These are phyloP conservation scores for Geosiphon pyriformis DNA, from an alignment of 192 early-diverging fungal species.

Conservation along the genomic window DNA sequence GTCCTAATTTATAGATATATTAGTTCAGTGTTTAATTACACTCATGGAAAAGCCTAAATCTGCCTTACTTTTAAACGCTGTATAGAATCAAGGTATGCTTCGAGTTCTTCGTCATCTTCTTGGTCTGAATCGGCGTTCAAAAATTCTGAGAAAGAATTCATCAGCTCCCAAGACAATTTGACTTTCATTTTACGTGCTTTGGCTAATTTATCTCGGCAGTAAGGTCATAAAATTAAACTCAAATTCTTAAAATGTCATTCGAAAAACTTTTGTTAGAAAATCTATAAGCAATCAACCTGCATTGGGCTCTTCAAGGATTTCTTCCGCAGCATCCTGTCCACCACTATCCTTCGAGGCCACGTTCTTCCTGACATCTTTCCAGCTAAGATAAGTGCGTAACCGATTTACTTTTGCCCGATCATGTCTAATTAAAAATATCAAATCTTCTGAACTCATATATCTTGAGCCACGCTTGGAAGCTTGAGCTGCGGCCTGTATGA, in stretches of 20 bases:
- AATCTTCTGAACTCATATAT: conserved; percentile 80
- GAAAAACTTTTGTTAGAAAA: too few species aligned
- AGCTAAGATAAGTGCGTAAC: conserved; percentile 82
- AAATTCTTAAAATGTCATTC: too few species aligned
- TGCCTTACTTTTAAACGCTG: conserved; percentile 59
- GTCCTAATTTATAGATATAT: conserved; percentile 42
- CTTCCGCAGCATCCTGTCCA: conserved; percentile 47
- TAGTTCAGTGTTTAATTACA: conserved; percentile 71
- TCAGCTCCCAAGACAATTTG: conserved; percentile 91
- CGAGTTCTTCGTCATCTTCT: conserved; percentile 85
- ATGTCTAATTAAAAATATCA: conserved; percentile 95
- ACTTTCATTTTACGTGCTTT: conserved; percentile 51
- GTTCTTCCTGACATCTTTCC: conserved; percentile 94
- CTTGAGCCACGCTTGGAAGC: conserved; percentile 75
- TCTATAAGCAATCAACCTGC: too few species aligned
- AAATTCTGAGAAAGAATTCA: conserved; percentile 73
- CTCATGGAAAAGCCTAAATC: background rate
- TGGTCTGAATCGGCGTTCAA: conserved; percentile 74
- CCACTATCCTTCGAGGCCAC: conserved; percentile 81
- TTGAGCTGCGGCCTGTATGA: conserved; percentile 82
- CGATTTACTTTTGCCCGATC: conserved; percentile 92
- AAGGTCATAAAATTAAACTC: background rate
- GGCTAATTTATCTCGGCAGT: conserved; percentile 34
- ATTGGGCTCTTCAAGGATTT: conserved; percentile 48
- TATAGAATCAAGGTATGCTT: conserved; percentile 87